phyloP scores from a whole-genome alignment of 2,329 filamentous ascomycete species.

The Aspergillus novoparasiticus region DNA sequence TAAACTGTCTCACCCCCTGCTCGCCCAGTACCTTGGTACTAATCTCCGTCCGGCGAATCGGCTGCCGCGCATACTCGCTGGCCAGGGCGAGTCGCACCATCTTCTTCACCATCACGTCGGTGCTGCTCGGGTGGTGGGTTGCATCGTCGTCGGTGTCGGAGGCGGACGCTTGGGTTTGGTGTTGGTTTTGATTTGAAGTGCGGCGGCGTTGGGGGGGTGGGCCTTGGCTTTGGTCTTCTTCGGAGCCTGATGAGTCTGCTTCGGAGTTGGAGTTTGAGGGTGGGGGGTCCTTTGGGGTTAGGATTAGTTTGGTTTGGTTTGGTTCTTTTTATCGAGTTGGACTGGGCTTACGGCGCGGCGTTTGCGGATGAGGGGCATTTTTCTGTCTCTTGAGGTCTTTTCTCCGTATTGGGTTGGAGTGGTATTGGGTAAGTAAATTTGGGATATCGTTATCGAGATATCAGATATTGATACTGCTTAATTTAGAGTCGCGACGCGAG shows the following conservation, averaged over 20 bases:
- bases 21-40: constrained; percentile 69
- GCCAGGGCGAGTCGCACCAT: constrained; percentile 63
- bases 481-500: constrained; percentile 20
- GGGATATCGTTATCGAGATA: not conserved
- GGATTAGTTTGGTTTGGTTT: too few relatives aligned
- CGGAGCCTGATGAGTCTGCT: not conserved
- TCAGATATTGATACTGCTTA: constrained; percentile 14
- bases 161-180: not conserved
- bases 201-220: constrained; percentile 17
- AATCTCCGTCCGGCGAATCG: constrained; percentile 62
- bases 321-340: not conserved
- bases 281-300: not conserved
- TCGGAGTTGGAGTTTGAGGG: not conserved
- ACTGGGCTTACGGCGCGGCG: constrained; percentile 29
- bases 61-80: constrained; percentile 61
- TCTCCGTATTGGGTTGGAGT: not conserved
- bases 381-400: not conserved
- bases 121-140: constrained; percentile 30
- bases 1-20: constrained; percentile 70
- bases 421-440: not conserved
- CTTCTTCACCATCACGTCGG: constrained; percentile 58
- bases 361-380: constrained; percentile 34
- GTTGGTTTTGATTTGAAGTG: constrained; percentile 8
- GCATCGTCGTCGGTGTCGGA: constrained; percentile 20
- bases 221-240: not conserved